Evolutionary conservation across 768 basidiomycete species (phyloP).

Genomic region (Myochromella boudieri): DNA sequence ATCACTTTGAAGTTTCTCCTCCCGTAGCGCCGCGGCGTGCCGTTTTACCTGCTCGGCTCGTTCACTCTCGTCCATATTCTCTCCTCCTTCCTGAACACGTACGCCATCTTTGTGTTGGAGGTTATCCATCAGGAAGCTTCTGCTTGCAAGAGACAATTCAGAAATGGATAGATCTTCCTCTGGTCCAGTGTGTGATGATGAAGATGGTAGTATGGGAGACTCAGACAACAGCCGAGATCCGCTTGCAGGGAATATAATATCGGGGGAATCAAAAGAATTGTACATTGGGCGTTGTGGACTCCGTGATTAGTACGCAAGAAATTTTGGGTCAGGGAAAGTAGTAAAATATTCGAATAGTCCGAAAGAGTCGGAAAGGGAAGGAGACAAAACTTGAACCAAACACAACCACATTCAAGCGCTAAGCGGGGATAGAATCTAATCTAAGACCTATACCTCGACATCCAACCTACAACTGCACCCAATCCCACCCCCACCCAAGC

Average conservation of each 20-base stretch:
- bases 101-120: slow-evolving; percentile 8
- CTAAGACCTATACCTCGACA: too few species aligned
- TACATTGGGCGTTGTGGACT: slow-evolving; percentile 11
- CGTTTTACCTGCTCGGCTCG: slow-evolving; percentile 21
- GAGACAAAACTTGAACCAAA: too few species aligned
- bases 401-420: too few species aligned
- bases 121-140: slow-evolving; percentile 17
- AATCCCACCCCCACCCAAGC: too few species aligned
- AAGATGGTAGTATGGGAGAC: slow-evolving; percentile 24
- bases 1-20: slow-evolving; percentile 77
- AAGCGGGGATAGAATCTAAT: too few species aligned
- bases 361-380: too few species aligned
- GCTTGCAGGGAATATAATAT: slow-evolving; percentile 15
- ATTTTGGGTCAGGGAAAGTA: too few species aligned
- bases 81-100: slow-evolving; percentile 8
- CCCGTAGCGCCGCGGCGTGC: slow-evolving; percentile 30
- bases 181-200: slow-evolving; percentile 25
- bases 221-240: slow-evolving; percentile 31
- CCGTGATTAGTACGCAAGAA: too few species aligned
- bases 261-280: slow-evolving; percentile 13
- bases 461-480: too few species aligned
- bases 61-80: slow-evolving; percentile 9
- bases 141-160: slow-evolving; percentile 34
- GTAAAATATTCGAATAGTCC: too few species aligned
- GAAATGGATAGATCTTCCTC: slow-evolving; percentile 34